A percentile compares a stretch with the other conserved stretches of the same genome.
These are phyloP conservation scores for Alternaria sp. DNA, from an alignment of 2,329 filamentous ascomycete species.

Conservation along the genomic window DNA sequence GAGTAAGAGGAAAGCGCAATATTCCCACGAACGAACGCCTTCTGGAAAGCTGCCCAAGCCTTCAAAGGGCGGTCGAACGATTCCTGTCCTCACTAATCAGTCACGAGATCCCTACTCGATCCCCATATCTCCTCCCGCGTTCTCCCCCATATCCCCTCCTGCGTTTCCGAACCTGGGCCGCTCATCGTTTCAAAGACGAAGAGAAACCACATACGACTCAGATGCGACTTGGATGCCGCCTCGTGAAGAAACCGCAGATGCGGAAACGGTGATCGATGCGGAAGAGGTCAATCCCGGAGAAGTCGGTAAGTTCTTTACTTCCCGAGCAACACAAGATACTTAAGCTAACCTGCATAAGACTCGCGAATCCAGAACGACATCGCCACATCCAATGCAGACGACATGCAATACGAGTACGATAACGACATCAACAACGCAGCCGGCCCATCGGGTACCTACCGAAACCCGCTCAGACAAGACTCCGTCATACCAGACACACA, in stretches of 20 bases:
- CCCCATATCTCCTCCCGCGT: background rate
- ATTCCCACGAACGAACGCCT: background rate
- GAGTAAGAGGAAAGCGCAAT: constrained; percentile 14
- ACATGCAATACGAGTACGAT: background rate
- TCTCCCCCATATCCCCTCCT: background rate
- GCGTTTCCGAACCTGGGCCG: background rate
- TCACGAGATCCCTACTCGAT: constrained; percentile 9
- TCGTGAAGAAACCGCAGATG: constrained; percentile 11
- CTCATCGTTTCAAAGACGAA: background rate
- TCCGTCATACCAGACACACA: constrained; percentile 15
- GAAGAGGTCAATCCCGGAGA: constrained; percentile 1
- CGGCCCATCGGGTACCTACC: constrained; percentile 19
- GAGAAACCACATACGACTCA: background rate
- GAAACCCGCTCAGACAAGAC: constrained; percentile 8
- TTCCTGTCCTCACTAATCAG: background rate
- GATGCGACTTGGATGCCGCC: constrained; percentile 2
- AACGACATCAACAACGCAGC: background rate
- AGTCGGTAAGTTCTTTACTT: constrained; percentile 1
- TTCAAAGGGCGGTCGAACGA: background rate
- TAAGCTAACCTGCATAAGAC: background rate
- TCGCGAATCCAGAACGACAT: background rate
- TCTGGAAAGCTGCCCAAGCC: constrained; percentile 11
- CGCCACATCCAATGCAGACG: background rate
- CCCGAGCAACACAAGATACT: background rate
- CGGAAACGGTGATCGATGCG: constrained; percentile 11